Evolutionary conservation across 805 yeast species (phyloP), one percentile per base, ranked within the genome.

Genomic region (Pichia nanzhaoensis): DNA sequence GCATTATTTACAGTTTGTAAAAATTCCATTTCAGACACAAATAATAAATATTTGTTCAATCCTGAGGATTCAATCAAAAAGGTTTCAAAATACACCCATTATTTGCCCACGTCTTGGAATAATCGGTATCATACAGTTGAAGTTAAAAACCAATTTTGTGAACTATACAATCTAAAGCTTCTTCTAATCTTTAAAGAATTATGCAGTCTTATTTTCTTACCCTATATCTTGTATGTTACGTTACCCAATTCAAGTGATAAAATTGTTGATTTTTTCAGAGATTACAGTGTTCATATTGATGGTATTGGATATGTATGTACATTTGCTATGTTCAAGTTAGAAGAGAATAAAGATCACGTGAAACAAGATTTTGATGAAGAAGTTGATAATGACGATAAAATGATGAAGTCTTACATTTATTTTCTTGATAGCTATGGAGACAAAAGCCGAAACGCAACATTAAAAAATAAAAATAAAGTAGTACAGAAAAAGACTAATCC

Each of bases 271-370:
- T 93, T 93, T 58, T 87, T 91, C 62, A 68, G 98, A 45, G 97
- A 91, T 48, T 83, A 78, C 53, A 81, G 95, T 12, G 81, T 89
- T 12, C 93, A 91, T 60, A 87, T 90, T 39, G 97, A 90, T 66
- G 98, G 96, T 0, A 68, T 93, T 34, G 99, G 99, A 0, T 84
- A 90, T 57, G 95, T 93, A 33, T 91, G 98, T 59, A 82, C 87
- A 27, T 88, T 82, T 71, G 98, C 98, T 2, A 86, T 87, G 81
- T 93, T 93, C 65, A 83, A 87, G 53, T 78, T 84, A 50, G 89
- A 82, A 49, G 78, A 77, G 51, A 72, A 74, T 48, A 50, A 45
- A 24, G 46, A 47, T 34, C 60, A 55, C 21, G 14, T 30, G 44
- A 45, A 66, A 48, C 46, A 64, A 50, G 57, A 65, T 35, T 66